These are phyloP conservation scores for Purpureocillium lavendulum DNA, from an alignment of 2,329 filamentous ascomycete species.

Conservation along the genomic window DNA sequence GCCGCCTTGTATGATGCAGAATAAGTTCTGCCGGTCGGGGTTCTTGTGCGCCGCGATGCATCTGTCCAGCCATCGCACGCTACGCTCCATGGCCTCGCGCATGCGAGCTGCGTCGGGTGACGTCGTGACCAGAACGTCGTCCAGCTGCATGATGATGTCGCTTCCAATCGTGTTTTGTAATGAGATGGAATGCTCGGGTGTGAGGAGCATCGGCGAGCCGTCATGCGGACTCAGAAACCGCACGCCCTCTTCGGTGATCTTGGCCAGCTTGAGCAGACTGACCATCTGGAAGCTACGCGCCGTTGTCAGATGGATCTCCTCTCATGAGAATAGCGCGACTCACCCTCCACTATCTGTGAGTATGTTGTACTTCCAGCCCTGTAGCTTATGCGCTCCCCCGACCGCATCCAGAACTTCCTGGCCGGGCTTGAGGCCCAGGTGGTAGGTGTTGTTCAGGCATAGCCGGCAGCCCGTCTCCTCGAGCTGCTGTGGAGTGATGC, in stretches of 20 bases:
- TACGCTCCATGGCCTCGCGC: constrained; percentile 89
- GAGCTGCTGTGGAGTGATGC: constrained; percentile 84
- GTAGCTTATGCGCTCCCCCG: constrained; percentile 87
- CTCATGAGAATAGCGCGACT: constrained; percentile 12
- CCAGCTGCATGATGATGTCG: constrained; percentile 99
- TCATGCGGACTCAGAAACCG: constrained; percentile 95
- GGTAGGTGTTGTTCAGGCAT: constrained; percentile 97
- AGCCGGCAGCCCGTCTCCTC: constrained; percentile 82
- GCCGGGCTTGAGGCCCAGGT: constrained; percentile 88
- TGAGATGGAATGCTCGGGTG: constrained; percentile 92
- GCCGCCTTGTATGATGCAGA: constrained; percentile 97
- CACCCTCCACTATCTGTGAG: constrained; percentile 73
- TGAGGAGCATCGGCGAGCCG: constrained; percentile 90
- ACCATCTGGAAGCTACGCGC: constrained; percentile 89
- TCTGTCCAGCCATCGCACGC: constrained; percentile 89
- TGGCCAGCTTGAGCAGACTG: constrained; percentile 84
- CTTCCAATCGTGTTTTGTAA: constrained; percentile 96
- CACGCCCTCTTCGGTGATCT: constrained; percentile 91
- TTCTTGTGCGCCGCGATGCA: constrained; percentile 87
- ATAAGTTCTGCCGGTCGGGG: constrained; percentile 79
- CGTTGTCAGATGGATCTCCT: background rate
- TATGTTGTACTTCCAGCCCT: constrained; percentile 93
- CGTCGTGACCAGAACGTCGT: constrained; percentile 95
- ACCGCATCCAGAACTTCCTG: constrained; percentile 80
- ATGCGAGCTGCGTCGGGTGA: constrained; percentile 84